phyloP scores from a whole-genome alignment of 768 basidiomycete genomes.

The Trametes cinnabarina region DNA sequence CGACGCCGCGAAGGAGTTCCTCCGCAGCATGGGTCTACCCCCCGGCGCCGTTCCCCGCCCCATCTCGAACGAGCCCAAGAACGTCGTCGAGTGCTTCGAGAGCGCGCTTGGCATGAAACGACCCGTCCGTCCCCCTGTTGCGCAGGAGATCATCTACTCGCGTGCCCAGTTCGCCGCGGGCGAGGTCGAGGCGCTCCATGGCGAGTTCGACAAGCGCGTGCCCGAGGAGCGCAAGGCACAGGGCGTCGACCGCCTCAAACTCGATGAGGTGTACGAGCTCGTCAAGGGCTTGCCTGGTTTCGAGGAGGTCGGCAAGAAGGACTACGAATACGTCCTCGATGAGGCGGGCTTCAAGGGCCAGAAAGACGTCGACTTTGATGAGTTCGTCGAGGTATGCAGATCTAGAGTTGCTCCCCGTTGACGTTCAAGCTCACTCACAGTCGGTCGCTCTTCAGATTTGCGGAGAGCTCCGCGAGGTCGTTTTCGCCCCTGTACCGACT shows the following conservation, averaged over 20 bases:
- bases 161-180: slow-evolving; percentile 55
- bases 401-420: neutral
- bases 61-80: slow-evolving; percentile 15
- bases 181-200: slow-evolving; percentile 43
- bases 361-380: slow-evolving; percentile 69
- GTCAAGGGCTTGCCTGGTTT: slow-evolving; percentile 44
- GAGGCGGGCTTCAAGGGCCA: slow-evolving; percentile 66
- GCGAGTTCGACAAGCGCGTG: slow-evolving; percentile 36
- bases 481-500: slow-evolving; percentile 41
- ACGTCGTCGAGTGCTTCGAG: slow-evolving; percentile 28
- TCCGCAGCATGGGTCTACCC: slow-evolving; percentile 82
- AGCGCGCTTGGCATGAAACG: slow-evolving; percentile 19
- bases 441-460: slow-evolving; percentile 50
- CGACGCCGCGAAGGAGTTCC: slow-evolving; percentile 56
- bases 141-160: slow-evolving; percentile 38
- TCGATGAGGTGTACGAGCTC: slow-evolving; percentile 34
- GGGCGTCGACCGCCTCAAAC: slow-evolving; percentile 38
- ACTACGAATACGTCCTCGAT: slow-evolving; percentile 71
- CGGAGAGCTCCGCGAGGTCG: slow-evolving; percentile 66
- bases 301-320: slow-evolving; percentile 56
- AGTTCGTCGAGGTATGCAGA: slow-evolving; percentile 77
- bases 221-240: slow-evolving; percentile 10
- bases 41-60: slow-evolving; percentile 41
- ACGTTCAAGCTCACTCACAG: neutral
- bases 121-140: slow-evolving; percentile 16